phyloP scores from a whole-genome alignment of 106 monocot species.

The Gastrodia elata region DNA sequence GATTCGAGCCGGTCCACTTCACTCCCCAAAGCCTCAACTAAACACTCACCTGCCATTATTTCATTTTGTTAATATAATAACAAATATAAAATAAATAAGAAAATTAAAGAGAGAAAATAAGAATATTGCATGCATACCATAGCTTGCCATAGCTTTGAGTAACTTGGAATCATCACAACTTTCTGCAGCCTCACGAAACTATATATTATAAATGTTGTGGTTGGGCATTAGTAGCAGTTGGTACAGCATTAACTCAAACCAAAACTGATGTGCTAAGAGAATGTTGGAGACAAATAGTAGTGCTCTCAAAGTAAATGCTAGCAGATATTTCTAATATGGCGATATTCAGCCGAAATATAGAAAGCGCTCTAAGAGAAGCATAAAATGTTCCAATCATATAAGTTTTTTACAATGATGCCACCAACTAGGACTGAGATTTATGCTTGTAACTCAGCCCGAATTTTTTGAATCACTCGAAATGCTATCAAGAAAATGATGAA shows the following conservation, averaged over 20 bases:
- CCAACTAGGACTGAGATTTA: no score
- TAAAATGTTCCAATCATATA: no score
- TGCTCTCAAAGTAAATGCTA: not conserved
- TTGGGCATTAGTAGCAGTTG: not conserved
- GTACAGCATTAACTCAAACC: not conserved
- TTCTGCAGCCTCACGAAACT: conserved; percentile 59
- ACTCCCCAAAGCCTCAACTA: conserved; percentile 56
- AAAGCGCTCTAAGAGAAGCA: no score
- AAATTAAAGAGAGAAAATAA: not conserved
- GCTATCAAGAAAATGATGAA: no score
- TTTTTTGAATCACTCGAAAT: no score
- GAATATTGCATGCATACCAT: conserved; percentile 31
- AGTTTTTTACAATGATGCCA: no score
- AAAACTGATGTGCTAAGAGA: not conserved
- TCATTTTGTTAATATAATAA: not conserved
- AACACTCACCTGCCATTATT: conserved; percentile 45
- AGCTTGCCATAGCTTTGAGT: conserved; percentile 60
- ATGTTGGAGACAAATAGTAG: not conserved
- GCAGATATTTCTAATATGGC: not conserved
- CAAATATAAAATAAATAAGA: not conserved
- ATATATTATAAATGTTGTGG: not conserved
- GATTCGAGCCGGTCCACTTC: conserved; percentile 68
- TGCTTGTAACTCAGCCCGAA: no score
- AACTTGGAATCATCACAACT: conserved; percentile 41
- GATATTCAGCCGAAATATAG: no score